Evolutionary conservation across 1,139 yeast species (phyloP).

Genomic region (Yamadazyma buinensis): DNA sequence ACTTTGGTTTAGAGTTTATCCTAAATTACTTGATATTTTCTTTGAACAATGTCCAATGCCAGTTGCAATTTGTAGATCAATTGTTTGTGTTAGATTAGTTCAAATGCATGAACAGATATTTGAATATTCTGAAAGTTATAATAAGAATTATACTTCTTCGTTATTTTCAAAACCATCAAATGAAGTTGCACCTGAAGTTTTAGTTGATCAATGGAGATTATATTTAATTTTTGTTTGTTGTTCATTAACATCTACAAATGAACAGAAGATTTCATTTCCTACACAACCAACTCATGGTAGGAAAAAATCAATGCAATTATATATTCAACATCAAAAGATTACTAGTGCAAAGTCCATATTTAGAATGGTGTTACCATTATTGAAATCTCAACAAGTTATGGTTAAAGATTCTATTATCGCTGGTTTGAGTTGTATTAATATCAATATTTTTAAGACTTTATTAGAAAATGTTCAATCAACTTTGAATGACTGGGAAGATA

Average conservation of each 20-base stretch:
- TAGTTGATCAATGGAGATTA: constrained; percentile 85
- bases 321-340: constrained; percentile 85
- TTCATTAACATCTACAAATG: constrained; percentile 84
- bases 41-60: constrained; percentile 88
- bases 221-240: constrained; percentile 90
- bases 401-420: constrained; percentile 82
- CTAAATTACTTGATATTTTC: constrained; percentile 65
- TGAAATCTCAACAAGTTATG: constrained; percentile 66
- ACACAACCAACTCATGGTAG: constrained; percentile 56
- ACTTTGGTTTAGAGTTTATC: constrained; percentile 87
- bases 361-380: constrained; percentile 78
- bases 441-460: constrained; percentile 80
- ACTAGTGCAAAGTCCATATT: constrained; percentile 91
- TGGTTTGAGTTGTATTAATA: constrained; percentile 85
- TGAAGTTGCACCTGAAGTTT: constrained; percentile 58
- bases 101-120: constrained; percentile 82
- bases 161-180: constrained; percentile 28
- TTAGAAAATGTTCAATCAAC: constrained; percentile 72
- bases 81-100: constrained; percentile 83
- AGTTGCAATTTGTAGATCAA: constrained; percentile 89
- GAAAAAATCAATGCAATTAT: constrained; percentile 71
- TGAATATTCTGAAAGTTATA: constrained; percentile 53
- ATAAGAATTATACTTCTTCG: constrained; percentile 37
- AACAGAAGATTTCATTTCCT: constrained; percentile 71
- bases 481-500: constrained; percentile 56